Evolutionary conservation across 2,329 filamentous ascomycete genomes (phyloP).

Genomic region (Alternaria arbusti): DNA sequence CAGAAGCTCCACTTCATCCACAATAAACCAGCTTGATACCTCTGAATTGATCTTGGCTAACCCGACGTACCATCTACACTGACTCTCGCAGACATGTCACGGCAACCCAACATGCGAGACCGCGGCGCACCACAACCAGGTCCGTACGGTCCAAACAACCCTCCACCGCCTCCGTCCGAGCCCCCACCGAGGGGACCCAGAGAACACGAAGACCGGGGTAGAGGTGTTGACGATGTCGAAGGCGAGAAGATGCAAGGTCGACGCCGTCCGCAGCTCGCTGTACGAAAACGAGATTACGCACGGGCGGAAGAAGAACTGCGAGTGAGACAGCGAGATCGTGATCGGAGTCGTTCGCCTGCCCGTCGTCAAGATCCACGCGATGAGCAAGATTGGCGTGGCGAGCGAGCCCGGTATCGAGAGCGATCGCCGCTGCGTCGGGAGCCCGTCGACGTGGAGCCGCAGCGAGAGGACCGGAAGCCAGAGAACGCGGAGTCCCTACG

Average conservation of each 20-base stretch:
- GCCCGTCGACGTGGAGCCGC: background rate
- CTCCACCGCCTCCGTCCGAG: constrained; percentile 10
- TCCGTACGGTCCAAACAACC: constrained; percentile 7
- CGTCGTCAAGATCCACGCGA: background rate
- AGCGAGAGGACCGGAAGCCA: background rate
- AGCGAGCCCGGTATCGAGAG: background rate
- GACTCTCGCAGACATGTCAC: background rate
- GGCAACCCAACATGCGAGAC: background rate
- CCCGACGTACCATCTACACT: background rate
- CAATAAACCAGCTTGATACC: background rate
- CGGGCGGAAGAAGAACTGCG: background rate
- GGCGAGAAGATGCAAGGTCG: background rate
- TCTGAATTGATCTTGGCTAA: background rate
- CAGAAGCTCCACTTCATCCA: background rate
- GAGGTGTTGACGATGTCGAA: fast-evolving
- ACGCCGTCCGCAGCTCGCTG: background rate
- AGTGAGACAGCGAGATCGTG: background rate
- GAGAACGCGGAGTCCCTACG: background rate
- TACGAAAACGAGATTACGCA: background rate
- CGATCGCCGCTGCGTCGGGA: background rate
- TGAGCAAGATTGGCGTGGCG: background rate
- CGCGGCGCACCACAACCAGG: background rate
- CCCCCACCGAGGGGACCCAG: background rate
- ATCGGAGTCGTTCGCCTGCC: constrained; percentile 8
- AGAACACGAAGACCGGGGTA: background rate